Conservation (phyloP, 345 rosid genomes). For the Linum lewisii region DNA sequence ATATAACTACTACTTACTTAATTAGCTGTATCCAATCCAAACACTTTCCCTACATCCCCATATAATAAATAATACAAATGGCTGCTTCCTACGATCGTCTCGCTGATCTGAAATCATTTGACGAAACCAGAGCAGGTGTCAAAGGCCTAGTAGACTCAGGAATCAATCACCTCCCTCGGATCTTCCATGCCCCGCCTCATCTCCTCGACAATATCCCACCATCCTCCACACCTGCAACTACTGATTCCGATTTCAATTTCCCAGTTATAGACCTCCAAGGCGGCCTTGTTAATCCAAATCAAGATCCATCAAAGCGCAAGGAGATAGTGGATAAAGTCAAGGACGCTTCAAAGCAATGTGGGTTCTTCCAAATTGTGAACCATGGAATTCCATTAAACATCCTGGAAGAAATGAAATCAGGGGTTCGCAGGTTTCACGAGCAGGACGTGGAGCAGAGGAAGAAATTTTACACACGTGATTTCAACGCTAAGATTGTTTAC, state of each 20-base stretch:
- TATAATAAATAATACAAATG: not conserved
- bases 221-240: not conserved
- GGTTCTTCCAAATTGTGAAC: not conserved
- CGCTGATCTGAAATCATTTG: not conserved
- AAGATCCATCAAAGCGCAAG: not conserved
- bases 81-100: not conserved
- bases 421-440: constrained; percentile 3
- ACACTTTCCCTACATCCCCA: not conserved
- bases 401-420: not conserved
- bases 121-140: not conserved
- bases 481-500: not conserved
- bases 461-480: not conserved
- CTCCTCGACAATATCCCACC: not conserved
- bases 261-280: not conserved
- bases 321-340: not conserved
- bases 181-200: not conserved
- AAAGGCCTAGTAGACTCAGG: not conserved
- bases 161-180: not conserved
- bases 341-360: not conserved
- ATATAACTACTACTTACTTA: not conserved
- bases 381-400: not conserved
- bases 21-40: not conserved
- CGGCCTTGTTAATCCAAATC: not conserved
- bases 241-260: not conserved
- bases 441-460: not conserved